Percentiles rank a stretch among this genome's conserved stretches.
Evolutionary conservation across 306 rosid species (phyloP).

Genomic region (Glycyrrhiza uralensis): DNA sequence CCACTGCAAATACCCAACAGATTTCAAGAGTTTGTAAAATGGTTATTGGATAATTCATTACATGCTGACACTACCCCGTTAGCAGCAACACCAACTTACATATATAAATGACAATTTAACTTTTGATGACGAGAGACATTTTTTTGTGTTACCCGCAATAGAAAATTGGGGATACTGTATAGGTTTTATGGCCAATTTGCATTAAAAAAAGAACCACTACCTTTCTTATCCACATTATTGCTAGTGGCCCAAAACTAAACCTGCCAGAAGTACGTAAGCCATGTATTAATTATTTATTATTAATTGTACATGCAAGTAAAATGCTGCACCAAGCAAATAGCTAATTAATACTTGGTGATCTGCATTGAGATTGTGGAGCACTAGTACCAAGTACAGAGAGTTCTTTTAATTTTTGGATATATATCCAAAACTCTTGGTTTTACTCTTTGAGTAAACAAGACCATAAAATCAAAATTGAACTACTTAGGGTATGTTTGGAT

Average conservation of each 20-base stretch:
- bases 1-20: neutral
- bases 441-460: neutral
- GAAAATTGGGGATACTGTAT: constrained; percentile 8
- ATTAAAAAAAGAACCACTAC: constrained; percentile 26
- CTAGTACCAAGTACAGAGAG: neutral
- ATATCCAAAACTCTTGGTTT: neutral
- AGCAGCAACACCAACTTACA: neutral
- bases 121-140: constrained; percentile 26
- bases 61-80: neutral
- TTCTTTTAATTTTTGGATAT: neutral
- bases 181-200: neutral
- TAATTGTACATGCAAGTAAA: constrained; percentile 25
- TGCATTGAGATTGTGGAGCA: neutral
- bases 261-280: constrained; percentile 50
- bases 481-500: too few relatives aligned
- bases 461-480: neutral
- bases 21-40: neutral
- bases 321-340: constrained; percentile 10
- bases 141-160: constrained; percentile 21
- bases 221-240: constrained; percentile 47
- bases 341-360: neutral
- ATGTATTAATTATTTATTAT: constrained; percentile 11
- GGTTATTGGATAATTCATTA: constrained; percentile 27
- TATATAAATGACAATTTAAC: neutral
- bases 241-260: constrained; percentile 48